Evolutionary conservation across 169 alveolate genomes (phyloP), one percentile per base, ranked within the genome.

Genomic region (Plasmodium inui): DNA sequence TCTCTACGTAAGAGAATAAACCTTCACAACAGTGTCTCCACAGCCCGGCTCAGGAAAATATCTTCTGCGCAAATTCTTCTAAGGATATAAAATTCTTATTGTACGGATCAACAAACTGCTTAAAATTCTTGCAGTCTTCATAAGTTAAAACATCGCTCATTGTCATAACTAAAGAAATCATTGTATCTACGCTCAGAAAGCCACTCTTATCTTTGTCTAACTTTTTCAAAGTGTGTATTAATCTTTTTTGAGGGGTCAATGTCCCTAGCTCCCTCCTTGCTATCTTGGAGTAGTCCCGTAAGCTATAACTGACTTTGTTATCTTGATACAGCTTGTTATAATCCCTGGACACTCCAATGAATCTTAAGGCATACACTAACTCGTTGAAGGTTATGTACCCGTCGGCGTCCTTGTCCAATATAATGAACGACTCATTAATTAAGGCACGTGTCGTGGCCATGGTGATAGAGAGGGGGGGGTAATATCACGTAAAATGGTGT

Each of bases 181-280:
- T 26, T 14, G 74, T 44, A 26, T 78, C 90, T 61, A 89, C 83
- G 17, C 74, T 55, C 8, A 89, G 50, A 14, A 5, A 55, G 22
- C 94, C 94, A 28, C 22, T 67, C 50, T 80, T 57, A 17, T 57
- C 30, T 89, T 89, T 89, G 76, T 89, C 94, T 46, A 89, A 61
- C 17, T 79, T 67, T 89, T 80, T 89, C 72, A 89, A 30, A 9
- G 91, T 39, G 28, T 44, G 26, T 39, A 70, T 61, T 26, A 89
- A 6, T 89, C 70, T 79, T 32, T 89, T 34, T 41, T 89, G 19
- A 57, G 94, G 94, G 22, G 94, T 89, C 17, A 22, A 12, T 61
- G 17, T 3, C 0, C 94, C 91, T 70, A 89, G 82, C 19, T 89
- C 84, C 83, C 34, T 89, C 82, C 83, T 89, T 28, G 94, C 94